Percentiles rank a stretch among this genome's conserved stretches.
Conservation (phyloP, 108 stramenopile genomes). For the Cylindrotheca fusiformis region DNA sequence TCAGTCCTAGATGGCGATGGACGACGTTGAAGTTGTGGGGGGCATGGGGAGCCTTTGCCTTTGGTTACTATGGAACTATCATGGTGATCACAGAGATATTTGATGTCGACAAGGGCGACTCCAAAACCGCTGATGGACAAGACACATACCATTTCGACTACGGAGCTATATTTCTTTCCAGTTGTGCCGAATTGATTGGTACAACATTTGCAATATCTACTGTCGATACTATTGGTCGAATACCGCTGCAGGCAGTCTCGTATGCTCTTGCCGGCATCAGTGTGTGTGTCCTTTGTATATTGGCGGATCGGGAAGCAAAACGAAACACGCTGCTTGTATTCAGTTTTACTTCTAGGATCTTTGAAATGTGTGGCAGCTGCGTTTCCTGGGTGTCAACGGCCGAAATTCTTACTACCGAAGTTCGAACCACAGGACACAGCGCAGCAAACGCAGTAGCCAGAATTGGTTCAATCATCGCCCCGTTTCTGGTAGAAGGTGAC, state of each 20-base stretch:
- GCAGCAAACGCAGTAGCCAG: conserved; percentile 80
- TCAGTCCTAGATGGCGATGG: conserved; percentile 38
- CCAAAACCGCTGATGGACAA: neutral
- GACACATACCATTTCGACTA: conserved; percentile 53
- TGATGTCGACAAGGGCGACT: conserved; percentile 22
- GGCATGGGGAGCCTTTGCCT: conserved; percentile 64
- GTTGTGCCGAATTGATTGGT: conserved; percentile 68
- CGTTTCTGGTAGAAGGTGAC: conserved; percentile 53
- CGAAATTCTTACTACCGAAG: conserved; percentile 76
- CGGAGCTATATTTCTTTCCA: conserved; percentile 59
- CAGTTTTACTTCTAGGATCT: conserved; percentile 63
- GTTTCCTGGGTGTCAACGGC: conserved; percentile 74
- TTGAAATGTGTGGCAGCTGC: conserved; percentile 70
- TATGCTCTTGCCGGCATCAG: conserved; percentile 61
- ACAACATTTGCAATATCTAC: conserved; percentile 52
- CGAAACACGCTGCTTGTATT: conserved; percentile 37
- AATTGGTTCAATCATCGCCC: conserved; percentile 57
- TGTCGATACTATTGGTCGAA: conserved; percentile 63
- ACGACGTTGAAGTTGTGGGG: conserved; percentile 44
- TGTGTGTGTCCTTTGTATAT: conserved; percentile 37
- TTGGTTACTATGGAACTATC: conserved; percentile 70
- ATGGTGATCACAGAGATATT: conserved; percentile 67
- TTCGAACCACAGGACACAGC: conserved; percentile 64
- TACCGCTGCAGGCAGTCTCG: conserved; percentile 52
- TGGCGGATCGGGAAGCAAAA: conserved; percentile 19